phyloP scores from a whole-genome alignment of 352 stramenopile genomes.

The Plasmopara muralis region DNA sequence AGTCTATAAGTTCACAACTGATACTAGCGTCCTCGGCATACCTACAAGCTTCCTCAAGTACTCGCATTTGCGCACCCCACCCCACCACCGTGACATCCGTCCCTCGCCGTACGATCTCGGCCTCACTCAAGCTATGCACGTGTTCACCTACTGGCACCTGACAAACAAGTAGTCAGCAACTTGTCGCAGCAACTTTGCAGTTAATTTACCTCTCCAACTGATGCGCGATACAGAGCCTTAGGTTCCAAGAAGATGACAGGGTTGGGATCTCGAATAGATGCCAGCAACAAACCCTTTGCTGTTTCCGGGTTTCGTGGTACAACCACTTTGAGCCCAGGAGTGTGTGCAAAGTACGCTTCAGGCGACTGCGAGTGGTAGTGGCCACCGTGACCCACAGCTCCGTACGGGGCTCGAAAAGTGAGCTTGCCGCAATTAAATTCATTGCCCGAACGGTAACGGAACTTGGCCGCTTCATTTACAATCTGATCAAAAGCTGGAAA shows the following conservation, averaged over 20 bases:
- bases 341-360: constrained; percentile 97
- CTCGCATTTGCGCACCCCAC: constrained; percentile 89
- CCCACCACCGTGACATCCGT: constrained; percentile 94
- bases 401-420: constrained; percentile 93
- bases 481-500: constrained; percentile 96
- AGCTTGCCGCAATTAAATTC: constrained; percentile 97
- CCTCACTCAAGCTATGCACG: constrained; percentile 89
- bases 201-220: constrained; percentile 84
- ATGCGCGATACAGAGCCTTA: constrained; percentile 96
- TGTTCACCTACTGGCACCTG: constrained; percentile 93
- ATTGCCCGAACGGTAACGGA: constrained; percentile 95
- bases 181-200: not conserved
- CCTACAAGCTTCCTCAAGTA: constrained; percentile 78
- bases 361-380: constrained; percentile 95
- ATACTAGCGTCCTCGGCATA: constrained; percentile 90
- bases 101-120: constrained; percentile 89
- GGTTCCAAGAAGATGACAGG: constrained; percentile 98
- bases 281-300: constrained; percentile 95
- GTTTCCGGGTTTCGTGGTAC: constrained; percentile 92
- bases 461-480: constrained; percentile 98
- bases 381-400: constrained; percentile 90
- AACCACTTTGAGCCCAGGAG: constrained; percentile 94
- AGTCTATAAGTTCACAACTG: constrained; percentile 95
- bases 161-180: constrained; percentile 1
- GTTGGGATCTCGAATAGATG: constrained; percentile 94